Evolutionary conservation across 1,284 basidiomycete species (phyloP), one percentile per base, ranked within the genome.

Genomic region (Taiwanofungus camphoratus): DNA sequence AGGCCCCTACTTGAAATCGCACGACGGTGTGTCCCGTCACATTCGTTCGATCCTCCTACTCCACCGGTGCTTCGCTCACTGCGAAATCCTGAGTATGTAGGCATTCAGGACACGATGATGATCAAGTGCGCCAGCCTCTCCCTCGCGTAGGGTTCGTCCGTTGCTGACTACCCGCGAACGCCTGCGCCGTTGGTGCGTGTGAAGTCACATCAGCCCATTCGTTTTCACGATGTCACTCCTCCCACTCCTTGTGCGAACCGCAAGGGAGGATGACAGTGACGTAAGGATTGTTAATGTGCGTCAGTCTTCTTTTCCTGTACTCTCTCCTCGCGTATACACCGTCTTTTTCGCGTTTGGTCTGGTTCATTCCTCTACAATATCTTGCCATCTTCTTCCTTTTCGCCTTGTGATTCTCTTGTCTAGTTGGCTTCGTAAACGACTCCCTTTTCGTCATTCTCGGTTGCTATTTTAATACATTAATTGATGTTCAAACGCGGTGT

Each of bases 221-320:
- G 64, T 70, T 2, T 65, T 79, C 36, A 76, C 73, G 3, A 58
- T 61, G n/a, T 62, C 64, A 5, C 63, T 80, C 4, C 64, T 79
- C 20, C 71, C 75, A 0, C 50, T 77, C 7, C 53, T 79, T 20
- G 65, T 64, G 39, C 59, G 64, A 35, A 77, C 77, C 0, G 67
- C 72, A 1, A 52, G 65, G 20, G 55, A 68, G 40, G 63, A 66
- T 2, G 61, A 60, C 26, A 60, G 69, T 0, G 77, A 79, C 47
- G 74, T 77, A 27, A 70, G 77, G 13, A 60, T 79, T 15, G 62
- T 78, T 4, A 66, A 64, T 36, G 77, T 77, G 31, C 33, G 70
- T 52, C 9, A 21, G 18, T 22, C 8, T 7, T 23, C 27, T 19
- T 18, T 23, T 11, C 27, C 24, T n/a, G n/a, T n/a, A n/a, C n/a